A percentile compares a stretch with the other conserved stretches of the same genome.
Conservation (phyloP, 192 early-diverging fungal genomes). For the Entomortierella lignicola region DNA sequence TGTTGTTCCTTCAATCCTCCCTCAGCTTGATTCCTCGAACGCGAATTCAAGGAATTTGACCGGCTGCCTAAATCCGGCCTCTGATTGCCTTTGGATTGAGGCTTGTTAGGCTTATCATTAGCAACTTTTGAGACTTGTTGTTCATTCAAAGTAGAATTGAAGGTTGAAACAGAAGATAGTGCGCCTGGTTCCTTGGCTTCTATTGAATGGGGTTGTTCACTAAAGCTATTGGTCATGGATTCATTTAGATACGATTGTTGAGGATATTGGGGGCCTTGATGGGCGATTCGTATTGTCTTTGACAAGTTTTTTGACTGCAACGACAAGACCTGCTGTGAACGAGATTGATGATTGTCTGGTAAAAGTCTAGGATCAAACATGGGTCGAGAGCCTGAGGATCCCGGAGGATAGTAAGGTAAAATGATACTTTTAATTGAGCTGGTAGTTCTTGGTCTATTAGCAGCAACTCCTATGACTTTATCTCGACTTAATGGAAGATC, state of each 20-base stretch:
- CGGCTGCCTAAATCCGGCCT: not conserved
- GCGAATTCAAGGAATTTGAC: too few species aligned
- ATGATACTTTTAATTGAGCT: not conserved
- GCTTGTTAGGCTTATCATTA: not conserved
- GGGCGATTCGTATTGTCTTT: constrained; percentile 7
- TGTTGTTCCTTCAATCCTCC: not conserved
- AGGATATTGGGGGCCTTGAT: constrained; percentile 17
- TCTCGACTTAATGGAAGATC: constrained; percentile 27
- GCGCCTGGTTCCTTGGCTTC: not conserved
- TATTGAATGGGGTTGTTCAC: not conserved
- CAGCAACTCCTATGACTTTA: constrained; percentile 25
- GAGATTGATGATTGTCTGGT: not conserved
- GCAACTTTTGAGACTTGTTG: not conserved
- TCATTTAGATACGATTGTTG: not conserved
- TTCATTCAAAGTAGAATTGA: not conserved
- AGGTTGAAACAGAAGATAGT: not conserved
- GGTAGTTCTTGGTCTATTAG: constrained; percentile 9
- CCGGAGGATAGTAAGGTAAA: not conserved
- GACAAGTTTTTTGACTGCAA: constrained; percentile 8
- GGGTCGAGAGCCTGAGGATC: not conserved
- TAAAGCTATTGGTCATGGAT: not conserved
- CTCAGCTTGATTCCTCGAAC: too few species aligned
- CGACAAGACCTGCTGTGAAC: constrained; percentile 13
- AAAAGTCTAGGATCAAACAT: not conserved
- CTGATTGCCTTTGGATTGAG: not conserved